Percentiles rank a stretch among this genome's conserved stretches.
phyloP scores from a whole-genome alignment of 495 filamentous ascomycete species.

The Neurospora africana region DNA sequence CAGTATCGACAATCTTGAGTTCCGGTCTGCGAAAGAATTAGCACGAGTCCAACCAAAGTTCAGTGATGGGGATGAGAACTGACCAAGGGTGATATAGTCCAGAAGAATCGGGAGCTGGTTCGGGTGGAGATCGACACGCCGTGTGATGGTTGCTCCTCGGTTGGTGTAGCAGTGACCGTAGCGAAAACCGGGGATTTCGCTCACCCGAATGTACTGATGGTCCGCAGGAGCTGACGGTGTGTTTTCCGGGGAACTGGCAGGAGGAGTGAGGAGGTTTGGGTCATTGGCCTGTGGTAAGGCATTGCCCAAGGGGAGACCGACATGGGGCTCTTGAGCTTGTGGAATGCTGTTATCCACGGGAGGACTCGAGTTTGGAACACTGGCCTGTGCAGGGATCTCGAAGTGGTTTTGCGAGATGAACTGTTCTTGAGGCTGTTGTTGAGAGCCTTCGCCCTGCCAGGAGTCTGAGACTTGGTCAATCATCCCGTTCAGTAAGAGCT shows the following conservation, averaged over 20 bases:
- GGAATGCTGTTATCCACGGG: not conserved
- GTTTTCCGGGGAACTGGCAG: not conserved
- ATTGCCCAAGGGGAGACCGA: not conserved
- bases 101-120: not conserved
- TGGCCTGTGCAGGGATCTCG: not conserved
- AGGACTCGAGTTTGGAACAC: not conserved
- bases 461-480: not conserved
- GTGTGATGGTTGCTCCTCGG: not conserved
- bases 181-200: not conserved
- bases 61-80: not conserved
- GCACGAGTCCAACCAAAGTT: not conserved
- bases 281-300: not conserved
- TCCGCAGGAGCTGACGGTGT: not conserved
- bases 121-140: not conserved
- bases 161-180: not conserved
- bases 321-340: not conserved
- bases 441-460: not conserved
- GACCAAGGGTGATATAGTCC: not conserved
- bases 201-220: not conserved
- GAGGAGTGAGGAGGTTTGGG: not conserved
- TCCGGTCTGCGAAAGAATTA: not conserved
- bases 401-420: not conserved
- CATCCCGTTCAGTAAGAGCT: not conserved
- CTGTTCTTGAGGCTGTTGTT: not conserved
- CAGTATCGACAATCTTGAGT: not conserved